Conservation (phyloP, 2,329 filamentous ascomycete genomes). For the Corinectria fuckeliana region DNA sequence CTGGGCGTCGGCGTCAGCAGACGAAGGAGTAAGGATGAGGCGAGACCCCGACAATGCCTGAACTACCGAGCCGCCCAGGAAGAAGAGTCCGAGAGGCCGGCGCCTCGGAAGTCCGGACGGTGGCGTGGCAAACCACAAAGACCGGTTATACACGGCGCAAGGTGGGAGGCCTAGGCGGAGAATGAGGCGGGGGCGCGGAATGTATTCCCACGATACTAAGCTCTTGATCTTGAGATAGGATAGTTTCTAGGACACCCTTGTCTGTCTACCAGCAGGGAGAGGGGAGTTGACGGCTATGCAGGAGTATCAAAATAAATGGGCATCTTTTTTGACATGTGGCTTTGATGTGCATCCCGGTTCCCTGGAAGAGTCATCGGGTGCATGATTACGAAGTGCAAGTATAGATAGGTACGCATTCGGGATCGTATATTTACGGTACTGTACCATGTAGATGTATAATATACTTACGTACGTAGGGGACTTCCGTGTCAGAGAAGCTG, state of each 20-base stretch:
- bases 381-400: not conserved
- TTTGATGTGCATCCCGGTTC: conserved; percentile 11
- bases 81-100: not conserved
- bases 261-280: conserved; percentile 8
- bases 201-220: conserved; percentile 15
- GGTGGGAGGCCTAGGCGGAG: too few relatives aligned
- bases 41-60: not conserved
- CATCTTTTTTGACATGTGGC: not conserved
- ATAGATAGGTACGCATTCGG: not conserved
- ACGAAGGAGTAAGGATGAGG: conserved; percentile 4
- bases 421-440: not conserved
- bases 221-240: conserved; percentile 4
- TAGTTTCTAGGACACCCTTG: conserved; percentile 25
- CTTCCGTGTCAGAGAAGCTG: not conserved
- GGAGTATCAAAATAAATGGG: not conserved
- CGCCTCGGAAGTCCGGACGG: not conserved
- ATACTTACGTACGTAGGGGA: not conserved
- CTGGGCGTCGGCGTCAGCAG: conserved; percentile 4
- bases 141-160: conserved; percentile 35
- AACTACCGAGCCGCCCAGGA: not conserved
- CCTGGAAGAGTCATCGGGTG: not conserved
- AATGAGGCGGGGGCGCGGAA: conserved; percentile 16
- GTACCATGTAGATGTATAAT: not conserved
- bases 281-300: not conserved
- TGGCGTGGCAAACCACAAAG: conserved; percentile 22